Percentiles rank a stretch among this genome's conserved stretches.
Evolutionary conservation across 2,329 filamentous ascomycete genomes (phyloP).

Genomic region (Aspergillus calidoustus): DNA sequence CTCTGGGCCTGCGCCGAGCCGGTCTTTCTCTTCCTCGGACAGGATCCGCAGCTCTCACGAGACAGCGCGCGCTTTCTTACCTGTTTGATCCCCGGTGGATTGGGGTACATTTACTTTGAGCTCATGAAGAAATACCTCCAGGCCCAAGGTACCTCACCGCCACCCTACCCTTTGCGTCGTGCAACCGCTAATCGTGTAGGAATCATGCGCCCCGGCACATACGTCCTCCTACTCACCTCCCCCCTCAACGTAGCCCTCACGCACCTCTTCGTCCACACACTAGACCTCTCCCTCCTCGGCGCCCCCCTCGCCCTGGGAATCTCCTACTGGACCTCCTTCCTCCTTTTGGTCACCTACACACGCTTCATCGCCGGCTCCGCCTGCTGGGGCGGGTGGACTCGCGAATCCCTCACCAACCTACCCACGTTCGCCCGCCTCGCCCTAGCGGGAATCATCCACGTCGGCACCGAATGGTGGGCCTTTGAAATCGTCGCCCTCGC

Average conservation of each 20-base stretch:
- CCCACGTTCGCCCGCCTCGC: constrained; percentile 75
- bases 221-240: constrained; percentile 64
- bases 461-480: constrained; percentile 93
- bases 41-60: constrained; percentile 75
- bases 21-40: constrained; percentile 74
- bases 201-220: constrained; percentile 68
- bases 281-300: constrained; percentile 73
- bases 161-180: neutral
- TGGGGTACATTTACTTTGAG: constrained; percentile 89
- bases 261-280: constrained; percentile 72
- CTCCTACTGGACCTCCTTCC: constrained; percentile 83
- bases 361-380: constrained; percentile 71
- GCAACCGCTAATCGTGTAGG: constrained; percentile 39
- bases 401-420: constrained; percentile 68
- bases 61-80: constrained; percentile 75
- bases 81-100: constrained; percentile 75
- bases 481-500: constrained; percentile 88
- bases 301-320: constrained; percentile 82
- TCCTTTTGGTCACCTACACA: constrained; percentile 74
- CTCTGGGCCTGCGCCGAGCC: constrained; percentile 77
- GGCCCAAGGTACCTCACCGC: constrained; percentile 53
- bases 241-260: constrained; percentile 63
- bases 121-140: constrained; percentile 68
- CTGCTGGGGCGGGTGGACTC: constrained; percentile 78
- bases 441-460: constrained; percentile 76